phyloP scores from a whole-genome alignment of 352 stramenopile species.

The Globisporangium iwayamae region DNA sequence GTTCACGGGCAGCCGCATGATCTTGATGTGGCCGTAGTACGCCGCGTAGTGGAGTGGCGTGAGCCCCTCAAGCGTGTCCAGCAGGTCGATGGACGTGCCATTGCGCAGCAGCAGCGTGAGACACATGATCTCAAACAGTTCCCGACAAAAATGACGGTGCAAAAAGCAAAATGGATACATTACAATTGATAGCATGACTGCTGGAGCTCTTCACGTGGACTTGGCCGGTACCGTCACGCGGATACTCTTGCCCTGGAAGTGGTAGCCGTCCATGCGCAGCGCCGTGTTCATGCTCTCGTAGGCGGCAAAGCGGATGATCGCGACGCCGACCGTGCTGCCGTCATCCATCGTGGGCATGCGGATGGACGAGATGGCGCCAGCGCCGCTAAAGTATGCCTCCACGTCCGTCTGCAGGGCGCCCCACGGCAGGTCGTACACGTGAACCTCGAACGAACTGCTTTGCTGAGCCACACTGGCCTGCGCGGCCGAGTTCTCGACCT shows the following conservation, averaged over 20 bases:
- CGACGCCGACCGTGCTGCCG: slow-evolving; percentile 24
- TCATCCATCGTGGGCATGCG: slow-evolving; percentile 70
- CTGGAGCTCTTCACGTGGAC: neutral
- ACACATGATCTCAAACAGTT: slow-evolving; percentile 33
- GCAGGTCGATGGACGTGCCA: slow-evolving; percentile 60
- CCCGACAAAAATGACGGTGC: too few species aligned
- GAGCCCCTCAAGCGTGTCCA: slow-evolving; percentile 50
- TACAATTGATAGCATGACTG: too few species aligned
- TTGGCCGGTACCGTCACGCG: slow-evolving; percentile 32
- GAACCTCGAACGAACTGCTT: slow-evolving; percentile 39
- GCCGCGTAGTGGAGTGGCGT: slow-evolving; percentile 68
- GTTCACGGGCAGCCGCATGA: slow-evolving; percentile 50
- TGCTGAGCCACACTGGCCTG: slow-evolving; percentile 1
- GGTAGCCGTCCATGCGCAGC: slow-evolving; percentile 64
- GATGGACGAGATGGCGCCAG: slow-evolving; percentile 43
- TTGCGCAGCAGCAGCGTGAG: slow-evolving; percentile 50
- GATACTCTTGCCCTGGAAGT: slow-evolving; percentile 68
- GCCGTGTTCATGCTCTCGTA: slow-evolving; percentile 48
- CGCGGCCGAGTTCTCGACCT: slow-evolving; percentile 33
- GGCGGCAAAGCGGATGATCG: slow-evolving; percentile 52
- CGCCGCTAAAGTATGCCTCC: slow-evolving; percentile 61
- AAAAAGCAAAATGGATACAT: too few species aligned
- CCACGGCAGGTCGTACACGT: slow-evolving; percentile 68
- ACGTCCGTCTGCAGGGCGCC: slow-evolving; percentile 44
- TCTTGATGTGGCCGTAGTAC: slow-evolving; percentile 77